These are phyloP conservation scores for Acmispon strigosus DNA, from an alignment of 306 rosid genomes.

Conservation along the genomic window DNA sequence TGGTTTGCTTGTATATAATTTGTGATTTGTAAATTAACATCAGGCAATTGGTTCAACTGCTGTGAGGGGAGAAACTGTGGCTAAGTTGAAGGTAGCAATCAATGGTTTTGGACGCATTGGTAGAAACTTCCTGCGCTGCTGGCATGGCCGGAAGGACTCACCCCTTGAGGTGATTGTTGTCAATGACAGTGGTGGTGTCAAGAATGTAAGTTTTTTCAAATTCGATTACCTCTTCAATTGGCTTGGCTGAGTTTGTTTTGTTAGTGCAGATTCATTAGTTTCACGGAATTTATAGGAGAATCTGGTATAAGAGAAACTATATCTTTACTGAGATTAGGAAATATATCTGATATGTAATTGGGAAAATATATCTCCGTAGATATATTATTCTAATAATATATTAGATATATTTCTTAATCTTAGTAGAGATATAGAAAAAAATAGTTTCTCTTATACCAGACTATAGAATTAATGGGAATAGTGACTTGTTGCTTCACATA, in stretches of 20 bases:
- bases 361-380: too few species aligned
- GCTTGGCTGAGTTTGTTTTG: neutral
- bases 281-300: neutral
- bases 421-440: too few species aligned
- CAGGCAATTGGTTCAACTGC: slow-evolving; percentile 57
- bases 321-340: too few species aligned
- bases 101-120: slow-evolving; percentile 98
- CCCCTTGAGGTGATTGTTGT: slow-evolving; percentile 90
- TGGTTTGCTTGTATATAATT: neutral
- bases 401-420: too few species aligned
- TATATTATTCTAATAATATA: too few species aligned
- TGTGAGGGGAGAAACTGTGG: slow-evolving; percentile 72
- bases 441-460: too few species aligned
- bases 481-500: neutral
- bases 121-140: slow-evolving; percentile 93
- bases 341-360: too few species aligned
- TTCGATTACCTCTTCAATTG: neutral
- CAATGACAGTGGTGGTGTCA: slow-evolving; percentile 99
- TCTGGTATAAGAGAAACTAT: too few species aligned
- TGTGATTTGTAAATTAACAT: neutral
- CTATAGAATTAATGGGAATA: neutral
- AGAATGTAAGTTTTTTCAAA: slow-evolving; percentile 51
- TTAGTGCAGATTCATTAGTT: neutral
- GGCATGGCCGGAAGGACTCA: slow-evolving; percentile 92
- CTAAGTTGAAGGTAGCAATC: slow-evolving; percentile 97